Evolutionary conservation across 192 early-diverging fungal genomes (phyloP), one percentile per base, ranked within the genome.

Genomic region (Irineochytrium annulatum): DNA sequence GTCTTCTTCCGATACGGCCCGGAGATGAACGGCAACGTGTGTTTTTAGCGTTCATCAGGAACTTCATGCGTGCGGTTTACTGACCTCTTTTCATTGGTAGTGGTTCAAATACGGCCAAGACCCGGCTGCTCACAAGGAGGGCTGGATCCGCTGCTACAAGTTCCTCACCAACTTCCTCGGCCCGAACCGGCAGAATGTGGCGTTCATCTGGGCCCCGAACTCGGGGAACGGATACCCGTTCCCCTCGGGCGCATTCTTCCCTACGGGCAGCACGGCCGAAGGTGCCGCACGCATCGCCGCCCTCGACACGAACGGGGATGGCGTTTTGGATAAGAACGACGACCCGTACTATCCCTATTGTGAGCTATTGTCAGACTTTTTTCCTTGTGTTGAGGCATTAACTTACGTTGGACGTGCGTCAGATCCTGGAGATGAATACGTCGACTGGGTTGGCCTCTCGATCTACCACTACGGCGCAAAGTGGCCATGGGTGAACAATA

Each of bases 61-160:
- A 26, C 24, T 6, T 1, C 34, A 16, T 24, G n/a, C 39, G 20
- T 22, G 16, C 3, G 0, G 17, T 33, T 19, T 35, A 31, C 14
- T 60, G 22, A 22, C 58, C 19, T 5, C 24, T 33, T 30, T n/a
- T 27, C 22, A 45, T 52, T 45, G 62, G 8, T 37, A 14, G 22
- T 67, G 65, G 65, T 67, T 67, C 57, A 46, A 24, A 14, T 67
- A 60, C 58, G 65, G 65, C 31, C 65, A 67, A 49, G 57, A 67
- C 27, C 65, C 65, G 2, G 59, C 45, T 32, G 65, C 35, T n/a
- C n/a, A n/a, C n/a, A n/a, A n/a, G n/a, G n/a, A n/a, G 34, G 48
- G 57, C 3, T 67, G 65, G 65, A 33, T 30, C 16, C 35, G 57
- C 16, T 43, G 20, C 51, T 35, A 54, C 31, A 60, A 57, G 0